A percentile compares a stretch with the other conserved stretches of the same genome.
These are phyloP conservation scores for Rhodosporidiobolus odoratus DNA, from an alignment of 768 basidiomycete species.

Conservation along the genomic window DNA sequence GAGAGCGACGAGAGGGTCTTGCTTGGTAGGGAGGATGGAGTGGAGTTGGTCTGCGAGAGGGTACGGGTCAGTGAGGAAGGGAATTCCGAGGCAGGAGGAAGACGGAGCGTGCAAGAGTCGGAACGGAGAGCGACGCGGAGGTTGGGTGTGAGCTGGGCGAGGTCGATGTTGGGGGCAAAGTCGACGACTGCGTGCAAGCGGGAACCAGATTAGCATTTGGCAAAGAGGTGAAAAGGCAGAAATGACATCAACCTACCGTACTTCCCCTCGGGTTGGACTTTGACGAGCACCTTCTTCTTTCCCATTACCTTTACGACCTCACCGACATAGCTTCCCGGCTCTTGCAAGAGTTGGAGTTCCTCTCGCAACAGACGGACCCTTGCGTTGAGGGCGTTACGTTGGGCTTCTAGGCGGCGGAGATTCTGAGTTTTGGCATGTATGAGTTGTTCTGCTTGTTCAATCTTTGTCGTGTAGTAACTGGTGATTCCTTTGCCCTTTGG, in stretches of 20 bases:
- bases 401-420: constrained; percentile 86
- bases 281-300: constrained; percentile 96
- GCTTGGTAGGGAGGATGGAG: constrained; percentile 93
- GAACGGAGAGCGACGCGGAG: constrained; percentile 92
- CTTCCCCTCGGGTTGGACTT: constrained; percentile 98
- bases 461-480: constrained; percentile 92
- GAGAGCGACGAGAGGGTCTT: constrained; percentile 93
- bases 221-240: background rate
- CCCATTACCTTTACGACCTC: constrained; percentile 99
- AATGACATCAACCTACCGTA: constrained; percentile 91
- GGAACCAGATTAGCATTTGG: background rate
- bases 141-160: constrained; percentile 70
- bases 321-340: constrained; percentile 95
- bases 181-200: constrained; percentile 67
- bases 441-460: constrained; percentile 81
- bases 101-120: constrained; percentile 54
- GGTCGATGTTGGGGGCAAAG: constrained; percentile 77
- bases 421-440: constrained; percentile 98
- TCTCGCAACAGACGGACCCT: constrained; percentile 84
- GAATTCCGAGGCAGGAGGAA: background rate
- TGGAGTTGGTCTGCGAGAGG: constrained; percentile 69
- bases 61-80: background rate
- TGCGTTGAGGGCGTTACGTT: constrained; percentile 93
- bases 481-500: constrained; percentile 17
- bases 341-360: constrained; percentile 80